Evolutionary conservation across 2,329 filamentous ascomycete species (phyloP).

Genomic region (Aspergillus carbonarius): DNA sequence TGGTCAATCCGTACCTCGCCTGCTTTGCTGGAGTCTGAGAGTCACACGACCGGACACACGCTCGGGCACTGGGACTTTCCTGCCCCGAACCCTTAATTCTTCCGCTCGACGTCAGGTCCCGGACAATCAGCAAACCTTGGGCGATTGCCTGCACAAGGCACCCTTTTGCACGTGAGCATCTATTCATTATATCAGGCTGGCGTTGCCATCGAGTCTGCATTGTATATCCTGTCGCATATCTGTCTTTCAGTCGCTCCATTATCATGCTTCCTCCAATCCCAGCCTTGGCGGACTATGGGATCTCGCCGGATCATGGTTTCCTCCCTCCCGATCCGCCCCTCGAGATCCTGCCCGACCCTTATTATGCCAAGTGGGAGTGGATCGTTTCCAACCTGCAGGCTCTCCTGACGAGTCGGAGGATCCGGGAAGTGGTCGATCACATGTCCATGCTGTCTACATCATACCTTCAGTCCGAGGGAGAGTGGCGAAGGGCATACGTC

Average conservation of each 20-base stretch:
- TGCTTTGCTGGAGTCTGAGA: neutral
- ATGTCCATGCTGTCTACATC: slow-evolving; percentile 81
- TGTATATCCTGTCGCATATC: neutral
- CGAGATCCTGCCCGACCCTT: slow-evolving; percentile 76
- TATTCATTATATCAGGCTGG: neutral
- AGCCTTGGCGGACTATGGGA: slow-evolving; percentile 70
- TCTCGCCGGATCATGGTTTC: slow-evolving; percentile 70
- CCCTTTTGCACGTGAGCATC: neutral
- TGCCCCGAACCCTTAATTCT: neutral
- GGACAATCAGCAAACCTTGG: neutral
- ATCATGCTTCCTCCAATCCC: slow-evolving; percentile 50
- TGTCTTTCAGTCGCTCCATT: neutral
- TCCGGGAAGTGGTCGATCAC: slow-evolving; percentile 75
- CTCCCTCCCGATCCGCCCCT: slow-evolving; percentile 79
- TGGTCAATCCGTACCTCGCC: neutral
- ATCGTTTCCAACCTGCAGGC: slow-evolving; percentile 82
- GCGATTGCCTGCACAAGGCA: neutral
- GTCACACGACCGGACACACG: slow-evolving; percentile 2
- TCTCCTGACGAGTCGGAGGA: slow-evolving; percentile 77
- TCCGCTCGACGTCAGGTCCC: neutral
- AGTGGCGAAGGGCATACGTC: slow-evolving; percentile 87
- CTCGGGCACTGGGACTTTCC: neutral
- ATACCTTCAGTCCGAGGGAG: slow-evolving; percentile 75
- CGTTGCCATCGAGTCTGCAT: neutral
- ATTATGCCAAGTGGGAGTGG: slow-evolving; percentile 94